phyloP scores from a whole-genome alignment of 768 basidiomycete genomes.

The Russula brevipes region DNA sequence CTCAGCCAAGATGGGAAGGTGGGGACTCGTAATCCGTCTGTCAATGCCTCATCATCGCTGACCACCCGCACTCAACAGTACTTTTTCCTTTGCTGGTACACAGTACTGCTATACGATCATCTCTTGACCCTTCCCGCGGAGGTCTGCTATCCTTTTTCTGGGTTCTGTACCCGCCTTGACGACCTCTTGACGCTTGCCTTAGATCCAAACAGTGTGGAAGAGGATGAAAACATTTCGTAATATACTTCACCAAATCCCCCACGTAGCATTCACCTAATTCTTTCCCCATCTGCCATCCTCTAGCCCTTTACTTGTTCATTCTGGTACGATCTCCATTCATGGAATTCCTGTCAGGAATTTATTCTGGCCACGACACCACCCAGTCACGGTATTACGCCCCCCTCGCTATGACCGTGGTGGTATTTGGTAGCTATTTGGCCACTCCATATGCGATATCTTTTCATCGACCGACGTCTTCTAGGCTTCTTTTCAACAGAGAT shows the following conservation, averaged over 20 bases:
- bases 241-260: background rate
- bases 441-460: background rate
- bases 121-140: slow-evolving; percentile 18
- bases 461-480: background rate
- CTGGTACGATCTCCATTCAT: background rate
- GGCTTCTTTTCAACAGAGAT: slow-evolving; percentile 23
- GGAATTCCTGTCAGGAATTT: background rate
- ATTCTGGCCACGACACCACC: background rate
- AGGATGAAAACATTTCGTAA: slow-evolving; percentile 23
- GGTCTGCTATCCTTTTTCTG: background rate
- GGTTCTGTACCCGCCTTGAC: background rate
- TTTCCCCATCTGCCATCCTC: no score
- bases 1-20: slow-evolving; percentile 20
- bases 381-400: slow-evolving; percentile 23
- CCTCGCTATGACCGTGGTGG: slow-evolving; percentile 17
- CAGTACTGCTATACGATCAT: slow-evolving; percentile 23
- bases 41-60: background rate
- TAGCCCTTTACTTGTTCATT: slow-evolving; percentile 24
- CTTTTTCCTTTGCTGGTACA: slow-evolving; percentile 20
- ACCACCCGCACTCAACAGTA: slow-evolving; percentile 11
- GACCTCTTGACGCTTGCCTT: background rate
- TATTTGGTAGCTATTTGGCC: slow-evolving; percentile 14
- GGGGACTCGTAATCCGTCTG: background rate
- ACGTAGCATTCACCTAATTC: background rate
- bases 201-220: slow-evolving; percentile 25